Conservation (phyloP, 495 filamentous ascomycete species). For the Daldinia bambusicola region DNA sequence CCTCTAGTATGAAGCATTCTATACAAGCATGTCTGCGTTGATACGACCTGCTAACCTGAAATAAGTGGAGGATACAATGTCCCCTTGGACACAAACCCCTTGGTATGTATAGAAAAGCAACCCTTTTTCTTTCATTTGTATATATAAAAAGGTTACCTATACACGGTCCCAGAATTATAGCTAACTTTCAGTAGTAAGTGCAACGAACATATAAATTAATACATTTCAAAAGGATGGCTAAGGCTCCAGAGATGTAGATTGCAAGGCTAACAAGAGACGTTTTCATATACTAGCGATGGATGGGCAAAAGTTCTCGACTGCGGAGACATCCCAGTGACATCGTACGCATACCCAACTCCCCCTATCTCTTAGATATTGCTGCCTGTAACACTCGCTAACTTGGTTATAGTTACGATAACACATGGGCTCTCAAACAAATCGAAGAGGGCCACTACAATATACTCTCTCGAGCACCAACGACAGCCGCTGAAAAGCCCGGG, state of each 20-base stretch:
- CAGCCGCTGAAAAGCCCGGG: slow-evolving; percentile 58
- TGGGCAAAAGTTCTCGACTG: slow-evolving; percentile 85
- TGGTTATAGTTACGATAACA: slow-evolving; percentile 70
- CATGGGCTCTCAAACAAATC: slow-evolving; percentile 80
- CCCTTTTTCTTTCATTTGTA: no score
- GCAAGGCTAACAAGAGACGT: no score
- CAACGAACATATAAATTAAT: no score
- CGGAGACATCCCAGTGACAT: slow-evolving; percentile 85
- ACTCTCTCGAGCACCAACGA: slow-evolving; percentile 61
- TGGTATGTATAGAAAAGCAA: slow-evolving; percentile 42
- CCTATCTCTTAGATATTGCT: not conserved
- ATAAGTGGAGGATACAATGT: slow-evolving; percentile 78
- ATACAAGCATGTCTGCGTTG: not conserved
- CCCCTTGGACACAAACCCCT: slow-evolving; percentile 81
- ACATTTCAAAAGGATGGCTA: no score
- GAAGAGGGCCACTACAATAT: slow-evolving; percentile 71
- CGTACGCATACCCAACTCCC: slow-evolving; percentile 54
- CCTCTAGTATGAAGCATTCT: slow-evolving; percentile 57
- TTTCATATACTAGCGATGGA: slow-evolving; percentile 51
- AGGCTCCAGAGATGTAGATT: no score
- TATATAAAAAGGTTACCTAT: no score
- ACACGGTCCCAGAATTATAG: no score
- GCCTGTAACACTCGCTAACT: not conserved
- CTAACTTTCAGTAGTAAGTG: no score
- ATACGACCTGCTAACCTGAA: not conserved